These are phyloP conservation scores for Hirschioporus abietinus DNA, from an alignment of 768 basidiomycete genomes.

Conservation along the genomic window DNA sequence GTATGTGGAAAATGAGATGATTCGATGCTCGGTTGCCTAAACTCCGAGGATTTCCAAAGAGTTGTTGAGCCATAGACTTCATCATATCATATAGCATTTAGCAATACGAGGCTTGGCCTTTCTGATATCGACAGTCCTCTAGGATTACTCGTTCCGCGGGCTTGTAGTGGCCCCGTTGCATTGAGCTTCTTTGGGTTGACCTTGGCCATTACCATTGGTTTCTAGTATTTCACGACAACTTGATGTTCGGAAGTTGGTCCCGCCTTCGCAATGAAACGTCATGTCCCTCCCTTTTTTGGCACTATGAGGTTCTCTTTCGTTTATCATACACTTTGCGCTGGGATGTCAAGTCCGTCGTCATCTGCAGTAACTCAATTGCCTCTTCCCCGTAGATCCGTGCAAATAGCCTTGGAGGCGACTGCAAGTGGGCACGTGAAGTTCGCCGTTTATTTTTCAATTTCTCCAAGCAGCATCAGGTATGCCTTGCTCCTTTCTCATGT, in stretches of 20 bases:
- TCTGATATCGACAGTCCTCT: no score
- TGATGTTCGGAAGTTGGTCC: no score
- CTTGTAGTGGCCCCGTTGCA: no score
- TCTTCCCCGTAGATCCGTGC: slow-evolving; percentile 73
- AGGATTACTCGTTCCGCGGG: no score
- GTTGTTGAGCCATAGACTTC: neutral
- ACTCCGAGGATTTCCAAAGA: neutral
- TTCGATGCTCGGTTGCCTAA: neutral
- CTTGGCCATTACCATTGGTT: no score
- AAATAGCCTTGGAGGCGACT: slow-evolving; percentile 91
- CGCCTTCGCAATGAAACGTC: no score
- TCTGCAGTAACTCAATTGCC: neutral
- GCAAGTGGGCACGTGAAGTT: slow-evolving; percentile 79
- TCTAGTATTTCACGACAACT: no score
- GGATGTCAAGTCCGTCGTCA: neutral
- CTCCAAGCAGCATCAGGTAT: slow-evolving; percentile 91
- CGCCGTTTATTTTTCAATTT: slow-evolving; percentile 71
- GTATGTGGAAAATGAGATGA: neutral
- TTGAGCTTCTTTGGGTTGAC: no score
- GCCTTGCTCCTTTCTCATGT: slow-evolving; percentile 15
- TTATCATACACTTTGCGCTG: neutral
- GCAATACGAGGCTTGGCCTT: no score
- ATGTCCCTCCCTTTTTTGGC: no score
- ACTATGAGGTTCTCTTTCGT: neutral
- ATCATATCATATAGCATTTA: no score